phyloP scores from a whole-genome alignment of 768 basidiomycete species.

The Cyathus striatus region DNA sequence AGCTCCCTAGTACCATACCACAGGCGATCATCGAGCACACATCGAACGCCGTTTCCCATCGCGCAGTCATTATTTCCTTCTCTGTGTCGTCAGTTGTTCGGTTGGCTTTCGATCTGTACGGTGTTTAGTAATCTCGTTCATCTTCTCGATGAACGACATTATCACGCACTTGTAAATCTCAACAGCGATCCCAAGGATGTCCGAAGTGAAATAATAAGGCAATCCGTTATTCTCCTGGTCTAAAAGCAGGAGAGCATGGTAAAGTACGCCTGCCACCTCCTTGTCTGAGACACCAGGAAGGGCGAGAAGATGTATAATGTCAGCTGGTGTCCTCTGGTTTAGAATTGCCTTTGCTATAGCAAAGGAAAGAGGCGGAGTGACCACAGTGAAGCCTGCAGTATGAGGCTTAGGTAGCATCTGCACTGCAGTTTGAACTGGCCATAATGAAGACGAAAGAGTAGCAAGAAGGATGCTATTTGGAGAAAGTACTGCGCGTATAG shows the following conservation, averaged over 20 bases:
- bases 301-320: conserved; percentile 55
- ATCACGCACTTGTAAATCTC: conserved; percentile 48
- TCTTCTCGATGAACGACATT: neutral
- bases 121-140: conserved; percentile 2
- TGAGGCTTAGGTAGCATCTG: conserved; percentile 37
- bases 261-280: conserved; percentile 42
- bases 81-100: conserved; percentile 24
- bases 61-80: conserved; percentile 32
- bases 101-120: conserved; percentile 13
- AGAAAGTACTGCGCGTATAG: conserved; percentile 48
- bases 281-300: conserved; percentile 31
- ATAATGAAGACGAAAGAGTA: conserved; percentile 41
- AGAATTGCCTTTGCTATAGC: conserved; percentile 37
- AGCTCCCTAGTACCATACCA: conserved; percentile 59
- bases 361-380: conserved; percentile 18
- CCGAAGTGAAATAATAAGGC: conserved; percentile 32
- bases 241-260: conserved; percentile 38
- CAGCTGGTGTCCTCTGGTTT: conserved; percentile 47
- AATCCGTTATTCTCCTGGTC: conserved; percentile 37
- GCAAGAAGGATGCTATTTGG: conserved; percentile 57
- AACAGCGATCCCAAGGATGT: conserved; percentile 36
- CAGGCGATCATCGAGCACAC: conserved; percentile 60
- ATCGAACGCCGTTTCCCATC: conserved; percentile 64
- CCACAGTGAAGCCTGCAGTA: conserved; percentile 1
- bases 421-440: conserved; percentile 31